Base-by-base conservation (phyloP, 2,329 filamentous ascomycete genomes). In the Diaporthe caulivora region DNA sequence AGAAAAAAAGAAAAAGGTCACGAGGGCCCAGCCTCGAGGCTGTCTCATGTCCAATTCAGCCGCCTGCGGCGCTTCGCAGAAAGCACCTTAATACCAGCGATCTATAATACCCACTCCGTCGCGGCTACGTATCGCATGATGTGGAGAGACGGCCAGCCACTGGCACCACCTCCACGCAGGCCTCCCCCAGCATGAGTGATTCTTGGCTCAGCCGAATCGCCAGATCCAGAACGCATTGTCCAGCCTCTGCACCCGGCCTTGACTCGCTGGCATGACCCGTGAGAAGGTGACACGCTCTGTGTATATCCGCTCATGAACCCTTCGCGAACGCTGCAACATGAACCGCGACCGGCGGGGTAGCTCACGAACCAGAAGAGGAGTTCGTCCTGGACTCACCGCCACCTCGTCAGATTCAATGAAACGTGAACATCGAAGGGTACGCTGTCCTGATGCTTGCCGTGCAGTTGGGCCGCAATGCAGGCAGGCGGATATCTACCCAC, bases 221-320 rank as follows among this genome's bases (percentile, higher is more conserved):
- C 62, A 53, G 47, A 67, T 40, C 62, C 62, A 53, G 62, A 67
- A 53, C 62, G 60, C 62, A 67, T 13, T 40, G 62, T 67, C 62
- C 62, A 67, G 62, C 62, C 62, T 67, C 62, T 67, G 62, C 62
- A 67, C 44, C 62, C 62, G 62, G 31, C 62, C 62, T 67, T 67
- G 62, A 67, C 62, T 67, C 31, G 62, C 18, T 47, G 62, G n/a
- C 47, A 67, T 40, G 62, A 40, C 47, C 62, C 26, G 29, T 40
- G 31, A 26, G n/a, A 21, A 51, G 62, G 62, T 67, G 62, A 67
- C 47, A 67, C 53, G 9, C 34, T 67, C 44, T 44, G 62, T 67
- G 62, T 53, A 67, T 34, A 34, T 26, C 47, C 62, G 62, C 47
- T 40, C 47, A 53, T 26, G 62, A 67, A 53, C 47, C 31, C 47